Evolutionary conservation across 2,329 filamentous ascomycete species (phyloP), one percentile per base, ranked within the genome.

Genomic region (Lachnellula occidentalis): DNA sequence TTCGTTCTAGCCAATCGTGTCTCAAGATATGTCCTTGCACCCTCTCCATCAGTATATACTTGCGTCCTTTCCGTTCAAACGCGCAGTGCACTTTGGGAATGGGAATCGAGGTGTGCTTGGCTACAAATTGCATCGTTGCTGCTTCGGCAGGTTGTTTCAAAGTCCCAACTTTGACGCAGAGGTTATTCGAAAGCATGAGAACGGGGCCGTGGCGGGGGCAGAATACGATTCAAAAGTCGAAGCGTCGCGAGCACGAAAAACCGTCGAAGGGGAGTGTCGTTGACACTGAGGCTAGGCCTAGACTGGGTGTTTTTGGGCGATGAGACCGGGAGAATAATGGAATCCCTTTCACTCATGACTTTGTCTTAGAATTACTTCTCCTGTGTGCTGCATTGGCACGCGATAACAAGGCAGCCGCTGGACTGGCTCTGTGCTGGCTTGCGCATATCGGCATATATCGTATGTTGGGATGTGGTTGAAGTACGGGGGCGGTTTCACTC

Each of bases 41-140:
- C 51, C 67, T 67, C 61, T 72, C 66, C 70, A 74, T 75, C 43
- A 71, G 58, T 45, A 73, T 73, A 49, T 73, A 74, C 2, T 67
- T 70, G 31, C 14, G 24, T 5, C 58, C 63, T 27, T 58, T 58
- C 48, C 50, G 65, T 22, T 54, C 63, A 61, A 74, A 74, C 31
- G 70, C 64, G 57, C 69, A 73, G 34, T 65, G 54, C 7, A 73
- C 66, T 56, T 66, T 71, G 5, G 71, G 71, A 5, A 73, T 68
- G 1, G 71, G 70, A 50, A 73, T 69, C 39, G 68, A 71, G 15
- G 71, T 74, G 54, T 74, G 45, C 45, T 67, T 54, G 12, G 63
- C 61, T 45, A 74, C 59, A 50, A 71, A 73, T 48, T 57, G 62
- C 64, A 74, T 68, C 17, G 69, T 66, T 39, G 53, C 55, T 45